These are phyloP conservation scores for Mucor indicus DNA, from an alignment of 371 early-diverging fungal genomes.

Conservation along the genomic window DNA sequence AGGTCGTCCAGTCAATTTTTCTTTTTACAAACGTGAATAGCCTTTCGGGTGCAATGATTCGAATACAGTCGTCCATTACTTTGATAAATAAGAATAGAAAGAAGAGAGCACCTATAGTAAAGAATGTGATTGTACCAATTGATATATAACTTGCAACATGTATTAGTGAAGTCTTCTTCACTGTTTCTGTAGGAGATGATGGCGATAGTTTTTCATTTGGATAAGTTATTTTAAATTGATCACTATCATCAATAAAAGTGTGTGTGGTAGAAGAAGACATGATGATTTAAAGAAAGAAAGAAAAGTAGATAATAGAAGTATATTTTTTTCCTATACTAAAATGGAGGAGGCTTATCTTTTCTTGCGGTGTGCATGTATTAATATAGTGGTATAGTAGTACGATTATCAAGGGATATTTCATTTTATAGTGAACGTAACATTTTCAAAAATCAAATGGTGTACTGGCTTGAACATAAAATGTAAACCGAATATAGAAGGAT, in stretches of 20 bases:
- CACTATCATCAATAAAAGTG: background rate
- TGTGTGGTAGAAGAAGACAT: background rate
- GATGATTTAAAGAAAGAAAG: background rate
- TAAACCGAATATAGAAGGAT: no score
- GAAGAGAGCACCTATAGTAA: slow-evolving; percentile 18
- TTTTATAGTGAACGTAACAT: no score
- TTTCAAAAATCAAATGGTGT: no score
- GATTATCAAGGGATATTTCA: no score
- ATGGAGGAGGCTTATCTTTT: no score
- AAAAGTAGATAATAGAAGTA: slow-evolving; percentile 1
- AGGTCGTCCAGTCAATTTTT: slow-evolving; percentile 22
- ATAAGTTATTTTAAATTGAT: no score
- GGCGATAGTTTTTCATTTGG: no score
- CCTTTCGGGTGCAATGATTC: slow-evolving; percentile 18
- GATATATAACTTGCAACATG: slow-evolving; percentile 16
- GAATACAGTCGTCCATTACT: slow-evolving; percentile 27
- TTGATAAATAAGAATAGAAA: slow-evolving; percentile 27
- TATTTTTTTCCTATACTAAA: no score
- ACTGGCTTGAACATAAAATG: no score
- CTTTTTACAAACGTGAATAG: slow-evolving; percentile 13
- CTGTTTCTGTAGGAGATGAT: no score
- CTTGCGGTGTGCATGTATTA: no score
- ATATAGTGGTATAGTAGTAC: no score
- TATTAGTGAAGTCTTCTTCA: slow-evolving; percentile 2
- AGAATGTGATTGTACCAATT: slow-evolving; percentile 14